These are phyloP conservation scores for Sindora glabra DNA, from an alignment of 306 rosid genomes.

Conservation along the genomic window DNA sequence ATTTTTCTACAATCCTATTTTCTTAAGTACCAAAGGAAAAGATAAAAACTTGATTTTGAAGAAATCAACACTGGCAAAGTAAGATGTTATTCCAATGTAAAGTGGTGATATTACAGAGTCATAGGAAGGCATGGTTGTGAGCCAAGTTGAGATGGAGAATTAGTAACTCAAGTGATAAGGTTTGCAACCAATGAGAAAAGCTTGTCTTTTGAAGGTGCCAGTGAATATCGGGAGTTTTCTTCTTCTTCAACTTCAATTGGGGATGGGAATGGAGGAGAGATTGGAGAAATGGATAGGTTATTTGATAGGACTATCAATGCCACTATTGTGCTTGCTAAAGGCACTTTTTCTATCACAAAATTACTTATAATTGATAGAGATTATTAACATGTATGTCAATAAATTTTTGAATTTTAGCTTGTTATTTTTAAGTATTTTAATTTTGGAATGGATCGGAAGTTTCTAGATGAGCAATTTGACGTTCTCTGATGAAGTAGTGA, in stretches of 20 bases:
- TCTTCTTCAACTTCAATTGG: conserved; percentile 45
- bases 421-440: not conserved
- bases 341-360: conserved; percentile 71
- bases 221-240: conserved; percentile 46
- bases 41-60: conserved; percentile 14
- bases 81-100: conserved; percentile 55
- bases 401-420: not conserved
- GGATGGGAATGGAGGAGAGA: conserved; percentile 21
- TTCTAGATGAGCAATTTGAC: not conserved
- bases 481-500: not conserved
- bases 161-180: conserved; percentile 54
- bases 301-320: conserved; percentile 76
- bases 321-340: conserved; percentile 72
- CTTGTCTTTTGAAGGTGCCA: conserved; percentile 60
- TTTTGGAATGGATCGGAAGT: not conserved
- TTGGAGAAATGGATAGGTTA: conserved; percentile 36
- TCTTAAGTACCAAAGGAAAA: conserved; percentile 21
- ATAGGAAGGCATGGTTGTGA: conserved; percentile 52
- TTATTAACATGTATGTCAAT: conserved; percentile 86
- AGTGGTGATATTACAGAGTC: conserved; percentile 51
- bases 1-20: conserved; percentile 9
- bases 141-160: conserved; percentile 50
- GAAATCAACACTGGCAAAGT: conserved; percentile 39
- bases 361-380: conserved; percentile 82
- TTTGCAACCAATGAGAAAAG: conserved; percentile 52